Evolutionary conservation across 2,329 filamentous ascomycete species (phyloP), one percentile per base, ranked within the genome.

Genomic region (Monosporascus sp.): DNA sequence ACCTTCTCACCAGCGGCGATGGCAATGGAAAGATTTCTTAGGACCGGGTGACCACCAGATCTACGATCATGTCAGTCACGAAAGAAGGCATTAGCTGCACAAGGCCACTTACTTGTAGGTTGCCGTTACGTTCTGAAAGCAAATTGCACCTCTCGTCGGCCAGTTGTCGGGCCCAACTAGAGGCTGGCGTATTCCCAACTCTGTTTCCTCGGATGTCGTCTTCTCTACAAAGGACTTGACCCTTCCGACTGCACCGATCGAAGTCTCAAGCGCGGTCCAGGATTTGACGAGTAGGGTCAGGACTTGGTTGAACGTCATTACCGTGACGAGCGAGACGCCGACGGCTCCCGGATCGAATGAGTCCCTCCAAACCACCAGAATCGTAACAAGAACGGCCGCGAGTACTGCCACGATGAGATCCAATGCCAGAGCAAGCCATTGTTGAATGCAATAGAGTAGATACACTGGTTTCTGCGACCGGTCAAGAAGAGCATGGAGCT

Each of bases 261-360:
- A 63, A 3, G 60, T 64, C 49, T 67, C 63, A 6, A 65, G 46
- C 24, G 54, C 52, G 9, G 63, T 65, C 54, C 58, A 65, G n/a
- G 50, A 57, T 20, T 58, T 52, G 20, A 67, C 59, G 22, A 63
- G 47, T 20, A 48, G 20, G 17, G 57, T 60, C 2, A 66, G 53
- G 7, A 55, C 57, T 22, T 52, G 50, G 3, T 55, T 55, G 9
- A 66, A 52, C 2, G 37, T 57, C 17, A 58, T 56, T 41, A 66
- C 51, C 35, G 57, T 62, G 35, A 61, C 51, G 3, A 65, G 55
- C 7, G 60, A 54, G 11, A 62, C 54, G 24, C 62, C 64, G 6
- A 55, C 35, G 20, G 18, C n/a, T 5, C 54, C 51, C 46, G 41
- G 35, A 31, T 49, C 55, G n/a, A 57, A 45, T 11, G 37, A 41